A percentile compares a stretch with the other conserved stretches of the same genome.
These are phyloP conservation scores for Didymella pomorum DNA, from an alignment of 2,329 filamentous ascomycete species.

Conservation along the genomic window DNA sequence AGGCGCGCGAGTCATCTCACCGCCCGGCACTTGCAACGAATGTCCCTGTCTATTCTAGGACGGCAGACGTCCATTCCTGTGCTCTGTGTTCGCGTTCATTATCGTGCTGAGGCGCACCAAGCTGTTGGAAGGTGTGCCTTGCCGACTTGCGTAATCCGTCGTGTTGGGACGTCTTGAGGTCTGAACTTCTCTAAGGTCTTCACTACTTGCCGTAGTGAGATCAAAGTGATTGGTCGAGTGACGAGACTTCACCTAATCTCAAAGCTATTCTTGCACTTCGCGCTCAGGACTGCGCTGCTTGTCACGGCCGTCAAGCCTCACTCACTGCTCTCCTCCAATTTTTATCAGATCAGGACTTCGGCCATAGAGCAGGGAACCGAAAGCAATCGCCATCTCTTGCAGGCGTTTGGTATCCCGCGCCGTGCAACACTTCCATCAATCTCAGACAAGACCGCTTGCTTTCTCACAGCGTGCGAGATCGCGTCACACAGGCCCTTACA, in stretches of 20 bases:
- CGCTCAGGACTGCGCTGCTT: no score
- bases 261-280: no score
- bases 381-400: not conserved
- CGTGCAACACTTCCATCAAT: not conserved
- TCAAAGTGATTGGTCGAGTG: not conserved
- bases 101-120: constrained; percentile 36
- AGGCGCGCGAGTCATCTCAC: constrained; percentile 49
- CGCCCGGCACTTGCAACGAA: constrained; percentile 34
- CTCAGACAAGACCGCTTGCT: not conserved
- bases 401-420: not conserved
- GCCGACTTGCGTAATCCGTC: constrained; percentile 27
- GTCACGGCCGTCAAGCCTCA: no score
- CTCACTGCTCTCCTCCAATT: no score
- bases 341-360: no score
- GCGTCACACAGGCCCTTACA: not conserved
- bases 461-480: not conserved
- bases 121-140: constrained; percentile 9
- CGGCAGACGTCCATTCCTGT: constrained; percentile 20
- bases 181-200: constrained; percentile 29
- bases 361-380: not conserved
- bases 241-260: not conserved
- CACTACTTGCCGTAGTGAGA: constrained; percentile 36
- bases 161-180: constrained; percentile 29
- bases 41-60: constrained; percentile 35
- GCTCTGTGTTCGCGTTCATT: constrained; percentile 38